A percentile compares a stretch with the other conserved stretches of the same genome.
phyloP scores from a whole-genome alignment of 2,329 filamentous ascomycete species.

The Rhynchosporium agropyri region DNA sequence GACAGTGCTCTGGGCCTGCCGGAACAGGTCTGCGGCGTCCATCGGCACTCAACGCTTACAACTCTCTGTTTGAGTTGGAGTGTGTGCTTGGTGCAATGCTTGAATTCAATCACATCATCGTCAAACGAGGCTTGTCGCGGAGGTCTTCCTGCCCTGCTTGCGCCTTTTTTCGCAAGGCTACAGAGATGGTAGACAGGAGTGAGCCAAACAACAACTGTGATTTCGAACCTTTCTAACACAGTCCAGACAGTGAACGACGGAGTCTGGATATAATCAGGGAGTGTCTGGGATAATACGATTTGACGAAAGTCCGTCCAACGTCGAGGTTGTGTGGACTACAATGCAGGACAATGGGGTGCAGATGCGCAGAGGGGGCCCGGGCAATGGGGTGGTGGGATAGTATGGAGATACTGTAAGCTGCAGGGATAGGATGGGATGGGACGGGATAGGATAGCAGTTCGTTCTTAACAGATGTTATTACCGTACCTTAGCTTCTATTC shows the following conservation, averaged over 20 bases:
- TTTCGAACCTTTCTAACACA: not conserved
- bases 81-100: slow-evolving; percentile 23
- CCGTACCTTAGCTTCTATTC: too few relatives aligned
- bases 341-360: not conserved
- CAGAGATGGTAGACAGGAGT: not conserved
- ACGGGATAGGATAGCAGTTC: too few relatives aligned
- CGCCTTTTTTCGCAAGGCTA: not conserved
- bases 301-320: not conserved
- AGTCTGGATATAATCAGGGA: not conserved
- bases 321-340: slow-evolving; percentile 11
- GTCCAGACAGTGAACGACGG: slow-evolving; percentile 10
- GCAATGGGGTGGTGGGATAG: too few relatives aligned
- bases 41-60: slow-evolving; percentile 45
- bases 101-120: slow-evolving; percentile 34
- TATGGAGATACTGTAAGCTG: too few relatives aligned
- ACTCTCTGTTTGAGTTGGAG: slow-evolving; percentile 17
- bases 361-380: not conserved
- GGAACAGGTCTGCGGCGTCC: slow-evolving; percentile 63
- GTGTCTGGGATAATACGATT: not conserved
- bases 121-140: slow-evolving; percentile 16
- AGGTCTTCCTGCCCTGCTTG: slow-evolving; percentile 8
- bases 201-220: not conserved
- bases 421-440: too few relatives aligned
- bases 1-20: slow-evolving; percentile 54
- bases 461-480: too few relatives aligned